These are phyloP conservation scores for Amylostereum chailletii DNA, from an alignment of 1,284 basidiomycete genomes.

Conservation along the genomic window DNA sequence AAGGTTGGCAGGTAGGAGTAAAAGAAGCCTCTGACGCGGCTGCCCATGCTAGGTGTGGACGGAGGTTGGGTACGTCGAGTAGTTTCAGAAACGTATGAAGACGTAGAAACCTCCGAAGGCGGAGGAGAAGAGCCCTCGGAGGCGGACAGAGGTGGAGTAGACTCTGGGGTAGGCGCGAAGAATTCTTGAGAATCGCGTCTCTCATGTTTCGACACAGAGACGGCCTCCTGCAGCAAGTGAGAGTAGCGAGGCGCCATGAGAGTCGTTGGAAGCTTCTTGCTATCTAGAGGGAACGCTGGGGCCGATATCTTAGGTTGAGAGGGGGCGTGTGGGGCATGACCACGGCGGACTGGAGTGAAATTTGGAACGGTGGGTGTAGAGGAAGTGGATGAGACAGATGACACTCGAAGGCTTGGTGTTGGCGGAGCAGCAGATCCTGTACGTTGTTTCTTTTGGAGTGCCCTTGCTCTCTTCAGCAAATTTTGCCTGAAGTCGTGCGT, in stretches of 20 bases:
- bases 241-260: background rate
- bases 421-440: conserved; percentile 48
- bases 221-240: background rate
- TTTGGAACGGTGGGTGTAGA: conserved; percentile 31
- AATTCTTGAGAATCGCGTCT: background rate
- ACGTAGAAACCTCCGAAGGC: conserved; percentile 5
- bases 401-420: conserved; percentile 20
- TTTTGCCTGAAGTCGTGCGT: conserved; percentile 32
- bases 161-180: background rate
- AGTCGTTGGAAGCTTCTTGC: background rate
- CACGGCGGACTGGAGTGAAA: conserved; percentile 33
- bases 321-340: background rate
- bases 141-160: background rate
- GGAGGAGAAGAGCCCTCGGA: background rate
- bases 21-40: conserved; percentile 38
- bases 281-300: background rate
- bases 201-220: background rate
- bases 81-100: conserved; percentile 2
- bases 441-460: conserved; percentile 56
- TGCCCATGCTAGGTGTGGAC: conserved; percentile 16
- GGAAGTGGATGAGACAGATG: conserved; percentile 8
- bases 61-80: conserved; percentile 8
- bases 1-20: conserved; percentile 53
- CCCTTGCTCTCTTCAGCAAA: conserved; percentile 41
- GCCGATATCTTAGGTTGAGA: conserved; percentile 2